These are phyloP conservation scores for Pulveroboletus sp. DNA, from an alignment of 768 basidiomycete genomes.

Conservation along the genomic window DNA sequence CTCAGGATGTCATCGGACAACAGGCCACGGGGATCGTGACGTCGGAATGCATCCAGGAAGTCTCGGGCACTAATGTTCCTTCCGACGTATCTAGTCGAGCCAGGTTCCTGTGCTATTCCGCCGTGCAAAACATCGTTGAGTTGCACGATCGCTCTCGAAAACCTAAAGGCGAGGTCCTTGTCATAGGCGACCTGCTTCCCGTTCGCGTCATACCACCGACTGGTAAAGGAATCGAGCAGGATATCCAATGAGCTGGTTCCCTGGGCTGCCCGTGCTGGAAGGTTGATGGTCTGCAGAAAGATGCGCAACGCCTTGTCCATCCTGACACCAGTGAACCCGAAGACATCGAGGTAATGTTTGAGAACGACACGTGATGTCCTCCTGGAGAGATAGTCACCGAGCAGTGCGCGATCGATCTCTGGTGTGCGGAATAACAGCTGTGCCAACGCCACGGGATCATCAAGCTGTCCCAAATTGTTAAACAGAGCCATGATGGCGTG, in stretches of 20 bases:
- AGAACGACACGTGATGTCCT: conserved; percentile 71
- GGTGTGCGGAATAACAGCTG: conserved; percentile 75
- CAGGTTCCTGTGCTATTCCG: conserved; percentile 58
- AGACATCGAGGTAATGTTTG: conserved; percentile 81
- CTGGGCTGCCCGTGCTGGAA: conserved; percentile 44
- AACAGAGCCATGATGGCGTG: conserved; percentile 71
- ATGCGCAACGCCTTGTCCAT: conserved; percentile 87
- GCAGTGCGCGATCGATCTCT: conserved; percentile 75
- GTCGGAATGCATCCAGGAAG: conserved; percentile 80
- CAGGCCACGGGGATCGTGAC: conserved; percentile 64
- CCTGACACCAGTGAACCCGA: conserved; percentile 77
- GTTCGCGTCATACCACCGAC: conserved; percentile 90
- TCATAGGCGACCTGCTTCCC: conserved; percentile 72
- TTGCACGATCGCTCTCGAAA: conserved; percentile 79
- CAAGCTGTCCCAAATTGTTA: conserved; percentile 51
- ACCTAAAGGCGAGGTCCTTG: conserved; percentile 70
- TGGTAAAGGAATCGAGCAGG: conserved; percentile 79
- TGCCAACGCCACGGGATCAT: conserved; percentile 74
- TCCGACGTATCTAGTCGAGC: conserved; percentile 49
- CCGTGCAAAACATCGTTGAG: conserved; percentile 87
- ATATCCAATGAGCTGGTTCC: conserved; percentile 41
- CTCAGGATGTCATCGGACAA: conserved; percentile 74
- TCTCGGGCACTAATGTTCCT: conserved; percentile 67
- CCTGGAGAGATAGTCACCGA: conserved; percentile 82
- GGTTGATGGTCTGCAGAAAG: conserved; percentile 78